Evolutionary conservation across 2,329 filamentous ascomycete genomes (phyloP), one percentile per base, ranked within the genome.

Genomic region (Arachnopeziza araneosa): DNA sequence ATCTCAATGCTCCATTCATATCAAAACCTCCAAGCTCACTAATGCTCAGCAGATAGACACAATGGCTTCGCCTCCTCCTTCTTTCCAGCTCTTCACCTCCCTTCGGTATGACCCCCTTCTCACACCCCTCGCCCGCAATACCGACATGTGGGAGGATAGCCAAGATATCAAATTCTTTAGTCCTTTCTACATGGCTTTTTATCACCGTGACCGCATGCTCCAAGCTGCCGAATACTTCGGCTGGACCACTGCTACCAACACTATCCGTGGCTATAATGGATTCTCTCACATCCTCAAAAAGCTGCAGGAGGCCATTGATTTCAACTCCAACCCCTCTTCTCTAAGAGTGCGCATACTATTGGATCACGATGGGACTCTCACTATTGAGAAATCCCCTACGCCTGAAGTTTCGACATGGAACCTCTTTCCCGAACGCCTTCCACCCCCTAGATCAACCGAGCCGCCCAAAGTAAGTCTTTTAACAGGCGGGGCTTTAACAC

Each of bases 181-280:
- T 9, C 83, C 87, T 0, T 86, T 91, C 67, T 96, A 96, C 73
- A 91, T 96, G 80, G 81, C 95, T 19, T 79, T 85, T 60, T 87
- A 87, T 66, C 92, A 96, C 72, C 83, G 85, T 52, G 88, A 93
- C 71, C 87, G 92, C 57, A 82, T 96, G 71, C 78, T 91, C n/a
- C 81, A 77, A 59, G 85, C 84, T 17, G 84, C 84, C 5, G 72
- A 68, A 5, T 71, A 86, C 65, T 88, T 83, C 77, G 69, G 74
- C 6, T 88, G 83, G 84, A 66, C 74, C 1, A 62, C 69, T 2
- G 83, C 79, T 0, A 66, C 80, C 10, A 68, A 75, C 0, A 63
- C 67, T 3, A 73, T 87, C 7, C 69, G 74, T 0, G 83, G 81
- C 0, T 68, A 76, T 0, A 61, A 67, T 1, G 84, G 82, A 0